Evolutionary conservation across 192 early-diverging fungal species (phyloP), one percentile per base, ranked within the genome.

Genomic region (Entomortierella parvispora): DNA sequence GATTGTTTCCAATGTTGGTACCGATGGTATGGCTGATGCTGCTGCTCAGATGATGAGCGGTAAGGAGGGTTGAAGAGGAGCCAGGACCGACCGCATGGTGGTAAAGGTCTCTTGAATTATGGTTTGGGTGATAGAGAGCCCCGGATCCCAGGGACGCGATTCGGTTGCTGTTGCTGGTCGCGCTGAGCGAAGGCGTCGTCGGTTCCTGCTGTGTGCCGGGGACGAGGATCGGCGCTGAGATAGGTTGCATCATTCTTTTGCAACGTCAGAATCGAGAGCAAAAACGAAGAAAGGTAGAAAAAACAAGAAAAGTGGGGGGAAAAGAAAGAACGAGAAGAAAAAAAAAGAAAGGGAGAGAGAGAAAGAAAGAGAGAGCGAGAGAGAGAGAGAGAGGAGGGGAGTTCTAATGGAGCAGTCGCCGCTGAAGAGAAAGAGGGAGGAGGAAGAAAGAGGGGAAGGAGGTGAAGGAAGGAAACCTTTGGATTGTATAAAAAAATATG

Each of bases 161-260:
- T 22, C 37, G 25, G 44, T n/a, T 18, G n/a, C 26, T 23, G 52
- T 28, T 43, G 32, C 1, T 48, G 28, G 43, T 34, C 12, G 60
- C 17, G 11, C 53, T 57, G 5, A 60, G 14, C 0, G 63, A 61
- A 25, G 71, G 71, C 4, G 31, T 58, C 7, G 71, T 75, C 22
- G 71, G 71, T 18, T 48, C 33, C 12, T 51, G 63, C n/a, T 62
- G 71, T 22, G 71, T 55, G 8, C 71, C 71, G 2, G 71, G 71
- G 2, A 75, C 51, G 37, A 25, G 71, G 26, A 75, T 75, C 23
- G 71, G 71, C 2, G 48, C 50, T 17, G 71, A 75, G 47, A 75
- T 75, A 15, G 64, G 7, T 15, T 63, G 34, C 17, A 42, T 37
- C 40, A 3, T 48, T 32, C 2, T 60, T 37, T 23, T 15, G 11